Conservation (phyloP, 2,329 filamentous ascomycete genomes). For the Colletotrichum costaricense region DNA sequence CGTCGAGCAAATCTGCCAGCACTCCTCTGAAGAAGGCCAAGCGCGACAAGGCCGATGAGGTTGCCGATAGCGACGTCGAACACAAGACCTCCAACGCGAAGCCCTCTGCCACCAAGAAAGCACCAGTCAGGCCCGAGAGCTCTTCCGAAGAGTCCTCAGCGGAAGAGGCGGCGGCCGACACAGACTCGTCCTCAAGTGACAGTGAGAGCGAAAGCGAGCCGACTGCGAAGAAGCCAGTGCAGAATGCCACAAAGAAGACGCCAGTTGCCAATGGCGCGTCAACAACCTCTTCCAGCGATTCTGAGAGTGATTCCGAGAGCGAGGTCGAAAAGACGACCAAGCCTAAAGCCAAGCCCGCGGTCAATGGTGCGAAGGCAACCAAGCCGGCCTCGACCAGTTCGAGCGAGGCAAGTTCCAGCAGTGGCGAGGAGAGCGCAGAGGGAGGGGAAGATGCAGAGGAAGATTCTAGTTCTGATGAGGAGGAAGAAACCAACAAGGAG, state of each 20-base stretch:
- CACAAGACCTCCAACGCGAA: constrained; percentile 42
- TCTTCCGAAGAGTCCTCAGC: constrained; percentile 38
- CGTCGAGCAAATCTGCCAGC: constrained; percentile 20
- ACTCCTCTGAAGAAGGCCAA: constrained; percentile 32
- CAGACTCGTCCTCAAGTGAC: constrained; percentile 39
- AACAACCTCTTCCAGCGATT: constrained; percentile 40
- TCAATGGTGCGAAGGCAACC: constrained; percentile 27
- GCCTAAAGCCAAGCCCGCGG: constrained; percentile 35
- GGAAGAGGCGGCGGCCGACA: constrained; percentile 40
- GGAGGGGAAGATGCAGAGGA: constrained; percentile 38
- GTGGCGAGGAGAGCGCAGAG: constrained; percentile 44
- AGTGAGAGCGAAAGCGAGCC: constrained; percentile 45
- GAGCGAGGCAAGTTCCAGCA: constrained; percentile 39
- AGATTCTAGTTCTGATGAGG: constrained; percentile 29
- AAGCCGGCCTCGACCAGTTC: constrained; percentile 34
- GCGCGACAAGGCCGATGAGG: constrained; percentile 50
- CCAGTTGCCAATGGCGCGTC: constrained; percentile 20
- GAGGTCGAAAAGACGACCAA: constrained; percentile 39
- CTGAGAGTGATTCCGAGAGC: constrained; percentile 40
- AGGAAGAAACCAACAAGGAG: constrained; percentile 37
- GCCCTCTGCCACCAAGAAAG: constrained; percentile 36
- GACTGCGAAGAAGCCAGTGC: constrained; percentile 36
- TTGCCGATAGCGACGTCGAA: constrained; percentile 56
- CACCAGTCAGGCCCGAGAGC: constrained; percentile 36
- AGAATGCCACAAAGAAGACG: constrained; percentile 37